Conservation (phyloP, 1,284 basidiomycete genomes). For the Cutaneotrichosporon arboriforme region DNA sequence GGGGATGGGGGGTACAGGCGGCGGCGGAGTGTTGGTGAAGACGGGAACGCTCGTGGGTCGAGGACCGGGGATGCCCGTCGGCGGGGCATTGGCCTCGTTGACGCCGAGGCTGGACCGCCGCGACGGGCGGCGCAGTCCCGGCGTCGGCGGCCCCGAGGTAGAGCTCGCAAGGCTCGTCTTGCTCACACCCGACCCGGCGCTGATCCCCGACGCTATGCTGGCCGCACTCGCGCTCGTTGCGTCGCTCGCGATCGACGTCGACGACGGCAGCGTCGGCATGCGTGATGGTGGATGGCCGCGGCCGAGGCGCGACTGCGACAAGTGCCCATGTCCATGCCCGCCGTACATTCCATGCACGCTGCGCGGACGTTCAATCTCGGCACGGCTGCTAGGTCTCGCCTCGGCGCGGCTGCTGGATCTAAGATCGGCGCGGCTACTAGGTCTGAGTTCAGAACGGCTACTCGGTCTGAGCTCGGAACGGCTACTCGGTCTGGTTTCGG, state of each 20-base stretch:
- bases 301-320: not conserved
- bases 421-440: no score
- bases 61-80: slow-evolving; percentile 32
- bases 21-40: slow-evolving; percentile 28
- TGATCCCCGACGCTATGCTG: not conserved
- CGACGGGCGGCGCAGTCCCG: not conserved
- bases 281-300: not conserved
- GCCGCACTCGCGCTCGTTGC: not conserved
- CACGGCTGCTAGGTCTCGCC: no score
- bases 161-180: not conserved
- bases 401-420: no score
- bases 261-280: not conserved
- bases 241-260: slow-evolving; percentile 1
- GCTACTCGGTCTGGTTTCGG: not conserved
- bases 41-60: slow-evolving; percentile 30
- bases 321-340: no score
- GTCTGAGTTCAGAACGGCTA: no score
- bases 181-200: not conserved
- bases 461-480: not conserved
- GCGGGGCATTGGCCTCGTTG: slow-evolving; percentile 16
- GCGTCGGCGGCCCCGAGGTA: not conserved
- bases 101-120: slow-evolving; percentile 12
- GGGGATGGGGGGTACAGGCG: slow-evolving; percentile 42
- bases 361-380: not conserved
- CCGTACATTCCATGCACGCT: not conserved